Evolutionary conservation across 2,329 filamentous ascomycete genomes (phyloP).

Genomic region (Neofusicoccum sp.): DNA sequence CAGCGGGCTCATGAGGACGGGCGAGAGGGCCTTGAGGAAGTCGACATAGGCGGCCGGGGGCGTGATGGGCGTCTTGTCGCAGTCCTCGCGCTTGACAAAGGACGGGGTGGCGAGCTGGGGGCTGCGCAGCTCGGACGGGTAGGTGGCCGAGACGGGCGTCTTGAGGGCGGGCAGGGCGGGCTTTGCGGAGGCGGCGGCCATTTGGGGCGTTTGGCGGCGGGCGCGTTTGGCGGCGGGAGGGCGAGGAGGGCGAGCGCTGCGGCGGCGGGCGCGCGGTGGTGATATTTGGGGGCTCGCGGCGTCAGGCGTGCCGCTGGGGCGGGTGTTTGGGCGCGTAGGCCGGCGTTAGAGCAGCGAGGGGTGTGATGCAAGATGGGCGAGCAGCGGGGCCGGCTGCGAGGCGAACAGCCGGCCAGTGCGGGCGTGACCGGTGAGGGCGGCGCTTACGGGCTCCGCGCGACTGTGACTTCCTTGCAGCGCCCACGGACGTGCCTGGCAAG

Average conservation of each 20-base stretch:
- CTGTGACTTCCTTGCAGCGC: constrained; percentile 10
- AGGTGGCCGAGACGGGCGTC: constrained; percentile 61
- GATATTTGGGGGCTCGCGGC: constrained; percentile 19
- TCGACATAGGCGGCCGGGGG: constrained; percentile 88
- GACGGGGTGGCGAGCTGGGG: constrained; percentile 62
- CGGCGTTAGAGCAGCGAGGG: constrained; percentile 20
- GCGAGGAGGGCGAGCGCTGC: constrained; percentile 13
- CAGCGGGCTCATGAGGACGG: constrained; percentile 66
- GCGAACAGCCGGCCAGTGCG: constrained; percentile 17
- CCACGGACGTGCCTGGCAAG: neutral
- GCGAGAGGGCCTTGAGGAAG: constrained; percentile 80
- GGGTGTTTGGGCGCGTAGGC: constrained; percentile 7
- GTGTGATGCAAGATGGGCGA: constrained; percentile 29
- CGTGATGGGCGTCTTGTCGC: constrained; percentile 79
- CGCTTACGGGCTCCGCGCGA: constrained; percentile 1
- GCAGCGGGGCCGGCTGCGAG: constrained; percentile 7
- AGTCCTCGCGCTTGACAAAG: constrained; percentile 63
- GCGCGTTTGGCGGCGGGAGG: neutral
- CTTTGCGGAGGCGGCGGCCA: constrained; percentile 43
- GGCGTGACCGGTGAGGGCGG: constrained; percentile 25
- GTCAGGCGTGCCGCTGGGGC: constrained; percentile 15
- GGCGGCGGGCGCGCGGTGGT: constrained; percentile 24
- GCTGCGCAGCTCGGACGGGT: constrained; percentile 56
- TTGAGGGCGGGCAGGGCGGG: constrained; percentile 43
- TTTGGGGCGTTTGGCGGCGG: constrained; percentile 17